Evolutionary conservation across 345 rosid genomes (phyloP), one percentile per base, ranked within the genome.

Genomic region (Mallotus nudiflorus): DNA sequence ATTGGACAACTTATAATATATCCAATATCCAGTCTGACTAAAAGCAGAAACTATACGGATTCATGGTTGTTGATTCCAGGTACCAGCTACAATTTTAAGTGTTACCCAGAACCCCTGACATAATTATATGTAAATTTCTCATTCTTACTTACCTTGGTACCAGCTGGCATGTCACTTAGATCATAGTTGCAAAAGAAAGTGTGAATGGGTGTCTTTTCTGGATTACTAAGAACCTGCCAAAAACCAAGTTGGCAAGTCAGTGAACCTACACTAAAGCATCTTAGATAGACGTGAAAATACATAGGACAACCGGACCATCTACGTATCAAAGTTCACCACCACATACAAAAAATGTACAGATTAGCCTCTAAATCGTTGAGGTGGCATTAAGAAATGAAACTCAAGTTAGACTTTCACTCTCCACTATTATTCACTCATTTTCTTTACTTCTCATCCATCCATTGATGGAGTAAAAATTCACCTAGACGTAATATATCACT

Each of bases 141-240:
- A 54, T 68, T 13, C 62, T 55, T 60, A 62, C 80, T 78, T 75
- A 89, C 94, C 79, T 89, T 89, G 52, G 91, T 85, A 57, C 97
- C 95, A 35, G 91, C 84, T 16, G 98, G 98, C 98, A 94, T 94
- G 87, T 89, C 95, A 74, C 83, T 91, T 82, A 94, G 77, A 84
- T 94, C 98, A 79, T 94, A 91, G 78, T 83, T 86, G 85, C 98
- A 94, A 66, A 91, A 79, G 84, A 89, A 91, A 33, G 91, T 94
- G 86, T 94, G 98, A 68, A 94, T 79, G 48, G 98, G 98, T 25
- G 97, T 94, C 85, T 89, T 91, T 79, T 94, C 98, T 42, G 98
- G 98, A 77, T 94, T 94, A 87, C 98, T 94, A 72, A 93, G 89
- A 72, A 93, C 98, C 97, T 93, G 88, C 77, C 75, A 3, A 72